Conservation (phyloP, 257 asterid species). For the Lycium ferocissimum region DNA sequence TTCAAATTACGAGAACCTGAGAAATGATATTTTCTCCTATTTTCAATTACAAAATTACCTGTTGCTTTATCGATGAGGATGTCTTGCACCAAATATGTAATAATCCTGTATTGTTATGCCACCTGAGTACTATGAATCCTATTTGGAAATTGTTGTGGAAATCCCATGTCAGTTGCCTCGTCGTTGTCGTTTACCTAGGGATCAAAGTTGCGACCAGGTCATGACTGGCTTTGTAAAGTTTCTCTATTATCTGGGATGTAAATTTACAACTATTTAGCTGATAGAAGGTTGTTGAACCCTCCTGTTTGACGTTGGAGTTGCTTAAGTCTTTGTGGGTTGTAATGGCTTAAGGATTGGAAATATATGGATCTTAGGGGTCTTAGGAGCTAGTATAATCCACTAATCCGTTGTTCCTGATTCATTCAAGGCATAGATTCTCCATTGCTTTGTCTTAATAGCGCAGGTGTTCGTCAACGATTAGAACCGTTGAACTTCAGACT, state of each 20-base stretch:
- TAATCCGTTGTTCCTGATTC: too few relatives aligned
- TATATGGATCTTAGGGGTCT: too few relatives aligned
- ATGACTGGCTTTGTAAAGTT: background rate
- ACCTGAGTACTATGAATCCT: background rate
- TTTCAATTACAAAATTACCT: background rate
- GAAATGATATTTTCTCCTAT: background rate
- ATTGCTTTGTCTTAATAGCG: too few relatives aligned
- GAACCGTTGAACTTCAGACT: too few relatives aligned
- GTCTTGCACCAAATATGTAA: constrained; percentile 5
- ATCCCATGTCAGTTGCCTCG: background rate
- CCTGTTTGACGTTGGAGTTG: background rate
- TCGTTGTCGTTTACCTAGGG: constrained; percentile 14
- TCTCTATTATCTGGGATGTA: background rate
- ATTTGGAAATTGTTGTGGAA: constrained; percentile 10
- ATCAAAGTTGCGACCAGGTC: background rate
- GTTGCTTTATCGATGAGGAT: background rate
- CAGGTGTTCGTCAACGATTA: too few relatives aligned
- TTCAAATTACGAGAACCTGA: background rate
- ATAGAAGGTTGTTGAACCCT: background rate
- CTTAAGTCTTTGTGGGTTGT: background rate
- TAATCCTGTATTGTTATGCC: background rate
- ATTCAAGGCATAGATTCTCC: too few relatives aligned
- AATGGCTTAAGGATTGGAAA: constrained; percentile 19
- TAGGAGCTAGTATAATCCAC: too few relatives aligned
- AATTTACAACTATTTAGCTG: constrained; percentile 5